A percentile compares a stretch with the other conserved stretches of the same genome.
These are phyloP conservation scores for Ascodesmis nigricans DNA, from an alignment of 495 filamentous ascomycete species.

Conservation along the genomic window DNA sequence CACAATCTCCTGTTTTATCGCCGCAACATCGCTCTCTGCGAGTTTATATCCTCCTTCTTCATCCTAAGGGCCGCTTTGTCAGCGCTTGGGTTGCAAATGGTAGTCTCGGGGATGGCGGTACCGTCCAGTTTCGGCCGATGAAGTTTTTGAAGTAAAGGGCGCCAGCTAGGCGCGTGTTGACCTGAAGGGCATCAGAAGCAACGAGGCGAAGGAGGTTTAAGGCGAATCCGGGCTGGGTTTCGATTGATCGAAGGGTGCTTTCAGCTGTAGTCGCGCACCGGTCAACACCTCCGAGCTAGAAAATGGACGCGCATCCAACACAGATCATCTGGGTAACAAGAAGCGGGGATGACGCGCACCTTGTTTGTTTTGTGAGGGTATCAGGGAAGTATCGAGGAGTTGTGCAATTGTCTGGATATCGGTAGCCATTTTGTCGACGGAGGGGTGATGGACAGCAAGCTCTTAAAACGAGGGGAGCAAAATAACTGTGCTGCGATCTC, in stretches of 20 bases:
- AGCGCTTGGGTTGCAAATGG: constrained; percentile 7
- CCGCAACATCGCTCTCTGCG: constrained; percentile 49
- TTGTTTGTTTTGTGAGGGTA: constrained; percentile 67
- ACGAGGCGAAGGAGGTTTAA: constrained; percentile 72
- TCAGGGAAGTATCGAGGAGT: constrained; percentile 68
- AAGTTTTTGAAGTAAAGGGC: constrained; percentile 97
- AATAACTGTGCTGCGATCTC: too few relatives aligned
- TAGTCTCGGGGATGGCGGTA: constrained; percentile 22
- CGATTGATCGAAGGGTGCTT: constrained; percentile 44
- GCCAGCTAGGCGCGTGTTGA: constrained; percentile 65
- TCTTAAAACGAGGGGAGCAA: too few relatives aligned
- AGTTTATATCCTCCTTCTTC: constrained; percentile 85
- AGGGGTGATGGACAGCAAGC: too few relatives aligned
- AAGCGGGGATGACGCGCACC: too few relatives aligned
- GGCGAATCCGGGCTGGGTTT: constrained; percentile 69
- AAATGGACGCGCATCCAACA: neutral
- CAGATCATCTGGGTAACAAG: constrained; percentile 8
- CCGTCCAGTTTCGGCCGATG: constrained; percentile 72
- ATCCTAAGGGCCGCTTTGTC: constrained; percentile 30
- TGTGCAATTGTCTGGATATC: constrained; percentile 49
- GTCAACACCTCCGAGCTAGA: neutral
- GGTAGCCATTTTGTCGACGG: too few relatives aligned
- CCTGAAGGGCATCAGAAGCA: constrained; percentile 40
- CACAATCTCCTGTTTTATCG: constrained; percentile 85
- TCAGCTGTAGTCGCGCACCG: constrained; percentile 41